Evolutionary conservation across 1,284 basidiomycete species (phyloP).

Genomic region (Ceratobasidium sp.): DNA sequence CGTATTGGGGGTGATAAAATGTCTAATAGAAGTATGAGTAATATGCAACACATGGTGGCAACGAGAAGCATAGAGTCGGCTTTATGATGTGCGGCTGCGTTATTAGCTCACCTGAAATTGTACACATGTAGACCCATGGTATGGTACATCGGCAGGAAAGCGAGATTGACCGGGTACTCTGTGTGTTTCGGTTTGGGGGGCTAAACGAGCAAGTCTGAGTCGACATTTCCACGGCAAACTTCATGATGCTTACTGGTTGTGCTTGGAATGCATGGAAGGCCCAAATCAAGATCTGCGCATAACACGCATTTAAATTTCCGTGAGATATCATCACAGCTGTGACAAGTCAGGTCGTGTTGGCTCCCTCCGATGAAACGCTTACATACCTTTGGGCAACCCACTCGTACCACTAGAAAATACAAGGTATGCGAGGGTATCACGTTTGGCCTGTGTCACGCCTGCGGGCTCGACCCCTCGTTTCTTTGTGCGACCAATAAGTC

Average conservation of each 20-base stretch:
- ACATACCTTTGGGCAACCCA: slow-evolving; percentile 72
- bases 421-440: slow-evolving; percentile 70
- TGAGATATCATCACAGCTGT: slow-evolving; percentile 78
- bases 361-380: slow-evolving; percentile 14
- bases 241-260: not conserved
- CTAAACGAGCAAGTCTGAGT: slow-evolving; percentile 46
- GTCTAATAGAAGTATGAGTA: slow-evolving; percentile 41
- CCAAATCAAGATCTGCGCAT: slow-evolving; percentile 53
- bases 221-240: not conserved
- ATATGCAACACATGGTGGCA: not conserved
- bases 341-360: not conserved
- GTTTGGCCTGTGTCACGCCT: slow-evolving; percentile 55
- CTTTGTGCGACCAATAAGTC: slow-evolving; percentile 22
- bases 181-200: slow-evolving; percentile 50
- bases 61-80: not conserved
- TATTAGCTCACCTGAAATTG: slow-evolving; percentile 52
- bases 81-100: not conserved
- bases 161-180: slow-evolving; percentile 57
- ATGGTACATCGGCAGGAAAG: slow-evolving; percentile 72
- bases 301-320: slow-evolving; percentile 64
- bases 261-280: slow-evolving; percentile 27
- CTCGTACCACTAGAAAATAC: slow-evolving; percentile 80
- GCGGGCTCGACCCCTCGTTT: slow-evolving; percentile 13
- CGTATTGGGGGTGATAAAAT: slow-evolving; percentile 56
- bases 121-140: slow-evolving; percentile 65